Base-by-base conservation (phyloP, 495 filamentous ascomycete genomes). In the Jackrogersella minutella region DNA sequence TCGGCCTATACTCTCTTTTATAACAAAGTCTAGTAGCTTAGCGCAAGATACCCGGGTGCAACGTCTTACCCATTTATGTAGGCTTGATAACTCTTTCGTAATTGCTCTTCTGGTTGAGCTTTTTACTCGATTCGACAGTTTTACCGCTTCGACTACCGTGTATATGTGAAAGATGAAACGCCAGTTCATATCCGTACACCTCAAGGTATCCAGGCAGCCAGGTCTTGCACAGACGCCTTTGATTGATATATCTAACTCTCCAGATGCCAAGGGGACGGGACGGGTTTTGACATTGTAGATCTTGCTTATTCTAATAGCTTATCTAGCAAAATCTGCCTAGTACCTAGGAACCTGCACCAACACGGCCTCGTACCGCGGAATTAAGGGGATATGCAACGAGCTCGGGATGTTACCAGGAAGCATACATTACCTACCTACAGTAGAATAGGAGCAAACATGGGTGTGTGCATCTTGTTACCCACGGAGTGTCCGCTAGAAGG, bases 41-140 rank as follows among this genome's bases (percentile, higher is more conserved):
- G 55, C 50, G 59, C 54, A 64, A 68, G 65, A 68, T 64, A 68
- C 65, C 65, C 65, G 22, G 26, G 54, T 43, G 47, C 46, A 58
- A 34, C n/a, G 40, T 43, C 39, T 44, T 34, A 40, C 55, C n/a
- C n/a, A n/a, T n/a, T 31, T 47, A 30, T 46, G 30, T 68, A 33
- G 31, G 41, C 21, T 8, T 55, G 40, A 49, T 49, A 52, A 46
- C n/a, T 39, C 58, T 39, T 68, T 52, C 9, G 17, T 21, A 49
- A 14, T 39, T 28, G 24, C 34, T 49, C 16, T 26, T 34, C 1
- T 14, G 4, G 40, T 41, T 13, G 13, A 60, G 33, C 26, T 28
- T 21, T n/a, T 40, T 36, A 33, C 43, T 53, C 10, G n/a, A 14
- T 60, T 16, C 55, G 39, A n/a, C 19, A 1, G n/a, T 22, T 1